Base-by-base conservation (phyloP, 1,139 yeast genomes). In the Geotrichum restrictum region DNA sequence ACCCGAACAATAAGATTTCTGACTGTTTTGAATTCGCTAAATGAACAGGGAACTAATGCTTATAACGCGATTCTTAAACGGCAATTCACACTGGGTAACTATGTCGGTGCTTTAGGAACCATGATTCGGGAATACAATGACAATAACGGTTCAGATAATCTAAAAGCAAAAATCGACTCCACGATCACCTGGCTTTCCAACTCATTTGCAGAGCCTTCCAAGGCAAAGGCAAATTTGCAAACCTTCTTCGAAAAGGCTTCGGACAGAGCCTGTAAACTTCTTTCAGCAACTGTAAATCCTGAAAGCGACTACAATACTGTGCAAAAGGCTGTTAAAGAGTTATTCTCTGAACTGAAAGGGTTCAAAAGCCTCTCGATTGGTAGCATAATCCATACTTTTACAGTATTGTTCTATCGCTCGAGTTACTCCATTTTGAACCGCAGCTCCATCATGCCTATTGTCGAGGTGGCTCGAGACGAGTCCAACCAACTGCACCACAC, bases 31-130 rank as follows among this genome's bases (percentile, higher is more conserved):
- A 62, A 71, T 32, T 67, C 65, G 22, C 73, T 89, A 40, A 79
- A 82, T 51, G 77, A 77, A 0, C 82, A 81, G 56, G 79, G 91
- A 0, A 74, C 74, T 55, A 74, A 79, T 41, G 80, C 95, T 0
- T 83, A 88, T 60, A 69, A 75, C 53, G 93, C 95, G 0, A 79
- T 86, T 42, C 76, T 80, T 51, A 79, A 76, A 59, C 76, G 95
- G 51, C 95, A 88, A 62, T 76, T 55, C 6, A 45, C 55, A 16
- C 40, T 61, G n/a, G 58, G 59, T 14, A 53, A 77, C 48, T 85
- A 83, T 57, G 68, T 80, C 38, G 6, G 58, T 49, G 4, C 73
- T 70, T 31, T 54, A n/a, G 49, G 43, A 2, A 27, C 70, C 16
- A 40, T 74, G 45, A 52, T 79, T 4, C 68, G 68, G 7, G 56